A percentile compares a stretch with the other conserved stretches of the same genome.
Conservation (phyloP, 495 filamentous ascomycete genomes). For the Penicillium mononematosum region DNA sequence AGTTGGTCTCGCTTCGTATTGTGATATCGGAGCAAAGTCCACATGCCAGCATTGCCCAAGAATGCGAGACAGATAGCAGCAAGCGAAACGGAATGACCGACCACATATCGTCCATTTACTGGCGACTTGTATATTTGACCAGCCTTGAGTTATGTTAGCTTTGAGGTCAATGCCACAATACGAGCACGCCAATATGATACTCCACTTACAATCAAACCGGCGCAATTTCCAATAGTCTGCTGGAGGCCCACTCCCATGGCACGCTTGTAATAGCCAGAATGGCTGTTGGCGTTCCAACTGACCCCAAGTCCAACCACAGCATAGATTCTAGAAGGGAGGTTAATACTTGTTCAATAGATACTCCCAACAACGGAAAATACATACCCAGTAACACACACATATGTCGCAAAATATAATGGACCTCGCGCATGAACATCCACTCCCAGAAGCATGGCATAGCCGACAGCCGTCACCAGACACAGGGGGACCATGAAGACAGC, state of each 20-base stretch:
- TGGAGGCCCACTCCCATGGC: slow-evolving; percentile 19
- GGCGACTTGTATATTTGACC: slow-evolving; percentile 21
- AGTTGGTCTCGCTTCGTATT: slow-evolving; percentile 14
- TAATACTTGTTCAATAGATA: background rate
- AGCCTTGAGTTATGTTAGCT: slow-evolving; percentile 10
- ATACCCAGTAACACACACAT: slow-evolving; percentile 22
- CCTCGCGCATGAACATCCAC: slow-evolving; percentile 17
- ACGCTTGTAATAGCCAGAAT: slow-evolving; percentile 20
- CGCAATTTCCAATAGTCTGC: slow-evolving; percentile 20
- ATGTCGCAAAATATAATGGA: slow-evolving; percentile 20
- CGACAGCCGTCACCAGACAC: slow-evolving; percentile 18
- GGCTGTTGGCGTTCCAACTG: slow-evolving; percentile 20
- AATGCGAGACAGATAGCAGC: slow-evolving; percentile 16
- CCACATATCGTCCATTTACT: slow-evolving; percentile 14
- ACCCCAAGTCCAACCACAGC: slow-evolving; percentile 15
- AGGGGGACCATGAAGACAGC: slow-evolving; percentile 18
- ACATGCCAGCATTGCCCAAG: slow-evolving; percentile 17
- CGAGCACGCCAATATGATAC: background rate
- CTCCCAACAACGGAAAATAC: background rate
- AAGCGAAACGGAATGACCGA: slow-evolving; percentile 20
- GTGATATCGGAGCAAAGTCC: slow-evolving; percentile 11
- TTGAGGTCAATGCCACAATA: background rate
- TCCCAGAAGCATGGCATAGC: slow-evolving; percentile 18
- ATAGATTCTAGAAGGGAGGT: slow-evolving; percentile 4
- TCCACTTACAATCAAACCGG: slow-evolving; percentile 17